Evolutionary conservation across 495 filamentous ascomycete genomes (phyloP).

Genomic region (Viridothelium virens): DNA sequence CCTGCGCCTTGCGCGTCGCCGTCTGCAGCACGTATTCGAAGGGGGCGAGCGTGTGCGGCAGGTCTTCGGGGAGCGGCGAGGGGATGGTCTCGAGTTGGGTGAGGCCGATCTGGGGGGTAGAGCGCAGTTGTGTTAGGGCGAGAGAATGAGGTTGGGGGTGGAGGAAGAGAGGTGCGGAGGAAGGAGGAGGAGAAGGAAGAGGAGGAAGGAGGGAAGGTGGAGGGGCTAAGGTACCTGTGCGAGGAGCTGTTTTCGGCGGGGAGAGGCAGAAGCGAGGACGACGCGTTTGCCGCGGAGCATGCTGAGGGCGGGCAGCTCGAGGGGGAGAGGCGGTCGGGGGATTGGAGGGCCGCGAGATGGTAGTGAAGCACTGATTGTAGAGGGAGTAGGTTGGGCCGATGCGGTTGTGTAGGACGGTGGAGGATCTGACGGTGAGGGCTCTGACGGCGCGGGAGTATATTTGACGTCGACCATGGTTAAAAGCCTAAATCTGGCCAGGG

Average conservation of each 20-base stretch:
- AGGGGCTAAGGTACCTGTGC: slow-evolving; percentile 41
- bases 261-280: slow-evolving; percentile 82
- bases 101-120: slow-evolving; percentile 52
- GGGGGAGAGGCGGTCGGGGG: slow-evolving; percentile 50
- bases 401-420: slow-evolving; percentile 1
- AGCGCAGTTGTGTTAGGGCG: slow-evolving; percentile 20
- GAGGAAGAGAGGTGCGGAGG: background rate
- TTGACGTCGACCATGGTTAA: slow-evolving; percentile 9
- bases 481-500: background rate
- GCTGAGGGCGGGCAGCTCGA: slow-evolving; percentile 69
- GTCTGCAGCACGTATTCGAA: slow-evolving; percentile 89
- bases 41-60: slow-evolving; percentile 69
- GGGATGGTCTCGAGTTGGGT: slow-evolving; percentile 72
- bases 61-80: slow-evolving; percentile 70
- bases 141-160: slow-evolving; percentile 13
- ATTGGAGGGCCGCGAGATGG: slow-evolving; percentile 6
- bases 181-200: background rate
- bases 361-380: background rate
- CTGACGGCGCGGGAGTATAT: slow-evolving; percentile 5
- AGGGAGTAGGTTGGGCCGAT: background rate
- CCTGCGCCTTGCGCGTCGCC: slow-evolving; percentile 68
- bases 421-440: slow-evolving; percentile 8
- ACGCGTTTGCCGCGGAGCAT: slow-evolving; percentile 63
- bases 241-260: slow-evolving; percentile 73
- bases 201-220: background rate